Percentiles rank a stretch among this genome's conserved stretches.
Conservation (phyloP, 2,329 filamentous ascomycete genomes). For the Diaporthe australafricana region DNA sequence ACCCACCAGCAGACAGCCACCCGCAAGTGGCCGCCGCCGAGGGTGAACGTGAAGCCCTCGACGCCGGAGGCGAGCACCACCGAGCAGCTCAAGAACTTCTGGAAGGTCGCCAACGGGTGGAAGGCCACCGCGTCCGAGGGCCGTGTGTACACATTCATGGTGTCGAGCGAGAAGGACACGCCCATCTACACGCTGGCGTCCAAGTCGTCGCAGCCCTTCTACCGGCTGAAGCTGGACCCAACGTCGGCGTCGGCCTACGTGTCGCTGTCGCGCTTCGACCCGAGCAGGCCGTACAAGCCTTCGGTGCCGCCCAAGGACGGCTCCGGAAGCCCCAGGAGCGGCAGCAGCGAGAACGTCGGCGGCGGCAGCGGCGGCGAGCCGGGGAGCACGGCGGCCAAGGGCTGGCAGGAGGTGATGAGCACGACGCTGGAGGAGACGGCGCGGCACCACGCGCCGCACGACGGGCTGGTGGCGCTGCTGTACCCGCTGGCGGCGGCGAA, state of each 20-base stretch:
- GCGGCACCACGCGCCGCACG: conserved; percentile 65
- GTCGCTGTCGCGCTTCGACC: conserved; percentile 69
- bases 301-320: conserved; percentile 45
- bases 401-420: conserved; percentile 68
- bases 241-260: conserved; percentile 73
- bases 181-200: conserved; percentile 77
- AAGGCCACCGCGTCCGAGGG: conserved; percentile 70
- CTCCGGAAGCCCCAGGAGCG: conserved; percentile 36
- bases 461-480: conserved; percentile 75
- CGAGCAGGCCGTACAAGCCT: conserved; percentile 66
- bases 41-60: conserved; percentile 52
- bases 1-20: conserved; percentile 32
- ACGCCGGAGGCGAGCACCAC: conserved; percentile 63
- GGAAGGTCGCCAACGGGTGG: conserved; percentile 79
- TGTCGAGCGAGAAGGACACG: conserved; percentile 67
- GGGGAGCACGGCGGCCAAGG: conserved; percentile 51
- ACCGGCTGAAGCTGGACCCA: conserved; percentile 72
- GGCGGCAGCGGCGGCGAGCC: conserved; percentile 44
- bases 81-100: conserved; percentile 72
- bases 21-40: conserved; percentile 45
- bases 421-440: conserved; percentile 69
- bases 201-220: conserved; percentile 68
- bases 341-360: conserved; percentile 36
- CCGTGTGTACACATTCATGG: conserved; percentile 68
- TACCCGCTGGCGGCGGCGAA: conserved; percentile 75